phyloP scores from a whole-genome alignment of 2,329 filamentous ascomycete genomes.

The Knoxdaviesia capensis region DNA sequence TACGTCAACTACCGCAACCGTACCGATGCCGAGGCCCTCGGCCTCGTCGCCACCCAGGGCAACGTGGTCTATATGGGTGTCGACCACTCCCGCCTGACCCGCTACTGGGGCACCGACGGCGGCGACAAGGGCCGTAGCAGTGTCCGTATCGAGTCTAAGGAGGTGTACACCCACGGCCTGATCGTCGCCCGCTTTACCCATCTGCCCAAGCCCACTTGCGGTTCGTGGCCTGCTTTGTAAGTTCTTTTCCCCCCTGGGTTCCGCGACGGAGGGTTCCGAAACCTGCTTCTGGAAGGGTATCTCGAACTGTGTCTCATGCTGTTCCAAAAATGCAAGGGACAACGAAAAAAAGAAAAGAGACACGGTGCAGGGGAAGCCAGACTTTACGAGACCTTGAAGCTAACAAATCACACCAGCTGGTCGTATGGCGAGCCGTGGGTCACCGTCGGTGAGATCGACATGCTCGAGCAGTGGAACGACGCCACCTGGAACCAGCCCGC shows the following conservation, averaged over 20 bases:
- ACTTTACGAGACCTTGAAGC: not conserved
- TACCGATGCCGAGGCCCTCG: constrained; percentile 13
- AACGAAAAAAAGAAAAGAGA: too few species aligned
- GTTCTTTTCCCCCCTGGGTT: constrained; percentile 3
- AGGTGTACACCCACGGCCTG: constrained; percentile 42
- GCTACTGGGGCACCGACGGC: constrained; percentile 2
- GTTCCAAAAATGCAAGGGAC: too few species aligned
- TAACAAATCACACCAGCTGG: constrained; percentile 15
- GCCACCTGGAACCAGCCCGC: constrained; percentile 33
- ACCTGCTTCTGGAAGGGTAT: not conserved
- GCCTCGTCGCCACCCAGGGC: constrained; percentile 13
- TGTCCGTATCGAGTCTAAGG: constrained; percentile 44
- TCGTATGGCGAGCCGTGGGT: constrained; percentile 36
- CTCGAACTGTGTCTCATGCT: not conserved
- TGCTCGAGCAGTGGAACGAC: constrained; percentile 46
- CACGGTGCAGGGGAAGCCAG: too few species aligned
- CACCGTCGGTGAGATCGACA: constrained; percentile 41
- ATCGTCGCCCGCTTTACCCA: constrained; percentile 51
- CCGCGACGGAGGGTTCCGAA: too few species aligned
- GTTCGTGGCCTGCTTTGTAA: constrained; percentile 52
- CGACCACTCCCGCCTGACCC: constrained; percentile 11
- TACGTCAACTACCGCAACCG: constrained; percentile 34
- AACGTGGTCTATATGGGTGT: constrained; percentile 19
- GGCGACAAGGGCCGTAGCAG: constrained; percentile 24
- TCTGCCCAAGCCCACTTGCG: constrained; percentile 45